Base-by-base conservation (phyloP, 768 basidiomycete species). In the Suillus tomentosus region DNA sequence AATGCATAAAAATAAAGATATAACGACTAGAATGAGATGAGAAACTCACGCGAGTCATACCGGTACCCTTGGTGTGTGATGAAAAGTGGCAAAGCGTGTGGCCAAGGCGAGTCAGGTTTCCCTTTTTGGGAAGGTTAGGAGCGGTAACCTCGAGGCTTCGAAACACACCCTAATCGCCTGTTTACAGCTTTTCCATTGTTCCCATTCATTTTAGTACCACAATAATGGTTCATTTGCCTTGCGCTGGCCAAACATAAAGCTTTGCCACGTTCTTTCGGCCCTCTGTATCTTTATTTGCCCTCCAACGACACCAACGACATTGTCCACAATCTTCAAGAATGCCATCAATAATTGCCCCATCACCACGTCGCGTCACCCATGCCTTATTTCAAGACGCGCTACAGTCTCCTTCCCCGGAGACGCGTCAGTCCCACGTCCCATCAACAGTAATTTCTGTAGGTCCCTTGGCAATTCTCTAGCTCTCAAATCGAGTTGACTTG, bases 291-390 rank as follows among this genome's bases (percentile, higher is more conserved):
- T 71, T 74, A 70, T 73, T 71, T 39, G 56, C 63, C 31, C 58
- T 62, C 64, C 42, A 56, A 42, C 66, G 66, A 62, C 60, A 53
- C 65, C 62, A 59, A 47, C 61, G 34, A 66, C 54, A 61, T 64
- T 64, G 63, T 66, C 59, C 62, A 6, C n/a, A 59, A 17, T 45
- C 31, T 15, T 48, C 62, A 43, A 61, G 68, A 66, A 81, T 81
- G 79, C 77, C 78, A 66, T 69, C 79, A 73, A 81, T 84, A 74
- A 64, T 80, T 70, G 77, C 80, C 17, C 79, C 81, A 27, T 71
- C 74, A 10, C 78, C 80, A 14, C 78, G 77, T 69, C 66, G 67
- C 61, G 74, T 76, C 34, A 65, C 71, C 17, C 72, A 70, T 66
- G 36, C 62, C 54, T 57, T 8, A 40, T 37, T 63, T 56, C 53